Conservation (phyloP, 495 filamentous ascomycete genomes). For the Hypoxylon subgilvum region DNA sequence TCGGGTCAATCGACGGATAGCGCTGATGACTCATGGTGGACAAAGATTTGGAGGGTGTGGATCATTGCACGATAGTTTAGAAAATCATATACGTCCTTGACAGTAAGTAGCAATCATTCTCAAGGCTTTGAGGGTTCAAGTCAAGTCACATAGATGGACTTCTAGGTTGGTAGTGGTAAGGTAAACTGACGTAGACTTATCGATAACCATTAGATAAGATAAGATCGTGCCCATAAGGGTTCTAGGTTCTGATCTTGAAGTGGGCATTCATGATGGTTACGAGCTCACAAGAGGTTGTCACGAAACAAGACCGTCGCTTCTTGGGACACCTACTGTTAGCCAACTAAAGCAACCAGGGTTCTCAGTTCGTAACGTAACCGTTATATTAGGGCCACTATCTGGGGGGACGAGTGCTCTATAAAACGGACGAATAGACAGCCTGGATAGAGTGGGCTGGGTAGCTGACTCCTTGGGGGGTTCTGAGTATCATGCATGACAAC, state of each 20-base stretch:
- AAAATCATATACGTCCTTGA: background rate
- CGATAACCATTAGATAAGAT: conserved; percentile 6
- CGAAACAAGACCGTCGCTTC: no score
- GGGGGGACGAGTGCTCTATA: no score
- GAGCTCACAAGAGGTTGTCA: no score
- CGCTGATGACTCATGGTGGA: conserved; percentile 58
- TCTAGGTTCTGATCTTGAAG: no score
- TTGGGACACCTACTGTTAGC: no score
- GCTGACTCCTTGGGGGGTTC: background rate
- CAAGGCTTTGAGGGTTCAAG: background rate
- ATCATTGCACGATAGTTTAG: background rate
- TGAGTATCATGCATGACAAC: background rate
- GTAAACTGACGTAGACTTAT: conserved; percentile 33
- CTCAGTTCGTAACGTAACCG: no score
- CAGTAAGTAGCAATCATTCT: background rate
- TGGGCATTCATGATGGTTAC: no score
- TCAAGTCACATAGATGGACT: background rate
- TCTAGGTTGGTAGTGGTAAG: background rate
- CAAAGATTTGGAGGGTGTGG: background rate
- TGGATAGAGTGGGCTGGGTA: no score
- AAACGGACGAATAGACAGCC: no score
- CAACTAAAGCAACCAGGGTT: no score
- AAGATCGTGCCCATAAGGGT: background rate
- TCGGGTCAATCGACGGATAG: conserved; percentile 62
- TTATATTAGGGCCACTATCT: no score